Evolutionary conservation across 805 yeast genomes (phyloP).

Genomic region (Blastobotrys peoriensis): DNA sequence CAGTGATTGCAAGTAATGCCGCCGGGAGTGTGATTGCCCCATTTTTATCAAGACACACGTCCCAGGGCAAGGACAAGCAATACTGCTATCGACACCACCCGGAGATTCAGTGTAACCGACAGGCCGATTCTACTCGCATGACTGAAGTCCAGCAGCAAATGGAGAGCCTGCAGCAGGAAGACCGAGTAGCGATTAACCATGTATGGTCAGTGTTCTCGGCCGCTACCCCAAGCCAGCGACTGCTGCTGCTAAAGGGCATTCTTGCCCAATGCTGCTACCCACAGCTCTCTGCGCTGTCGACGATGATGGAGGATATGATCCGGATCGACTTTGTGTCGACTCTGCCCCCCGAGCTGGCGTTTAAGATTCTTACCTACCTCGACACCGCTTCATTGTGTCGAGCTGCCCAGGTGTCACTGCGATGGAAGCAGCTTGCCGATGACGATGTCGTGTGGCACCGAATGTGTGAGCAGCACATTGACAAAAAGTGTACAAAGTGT

Average conservation of each 20-base stretch:
- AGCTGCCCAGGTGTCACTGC: constrained; percentile 86
- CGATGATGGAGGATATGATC: constrained; percentile 71
- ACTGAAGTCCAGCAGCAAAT: constrained; percentile 49
- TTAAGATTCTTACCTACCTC: constrained; percentile 78
- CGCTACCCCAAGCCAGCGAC: constrained; percentile 63
- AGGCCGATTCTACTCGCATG: constrained; percentile 59
- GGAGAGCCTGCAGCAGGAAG: constrained; percentile 46
- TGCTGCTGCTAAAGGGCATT: constrained; percentile 74
- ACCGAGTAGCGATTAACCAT: constrained; percentile 70
- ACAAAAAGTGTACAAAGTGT: constrained; percentile 93
- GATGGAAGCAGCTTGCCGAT: constrained; percentile 87
- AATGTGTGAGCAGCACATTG: constrained; percentile 97
- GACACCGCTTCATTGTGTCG: constrained; percentile 91
- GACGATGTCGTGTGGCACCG: constrained; percentile 98
- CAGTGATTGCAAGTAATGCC: neutral
- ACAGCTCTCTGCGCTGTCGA: constrained; percentile 77
- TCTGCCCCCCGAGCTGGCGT: constrained; percentile 77
- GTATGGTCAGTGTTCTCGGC: constrained; percentile 81
- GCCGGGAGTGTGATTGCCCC: constrained; percentile 2
- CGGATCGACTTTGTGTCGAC: constrained; percentile 84
- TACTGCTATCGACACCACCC: constrained; percentile 95
- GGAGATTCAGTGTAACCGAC: constrained; percentile 65
- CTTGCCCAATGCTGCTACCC: constrained; percentile 92
- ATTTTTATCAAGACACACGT: neutral
- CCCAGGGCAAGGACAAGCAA: constrained; percentile 20